Evolutionary conservation across 306 rosid genomes (phyloP).

Genomic region (Pterocarpus macrocarpus): DNA sequence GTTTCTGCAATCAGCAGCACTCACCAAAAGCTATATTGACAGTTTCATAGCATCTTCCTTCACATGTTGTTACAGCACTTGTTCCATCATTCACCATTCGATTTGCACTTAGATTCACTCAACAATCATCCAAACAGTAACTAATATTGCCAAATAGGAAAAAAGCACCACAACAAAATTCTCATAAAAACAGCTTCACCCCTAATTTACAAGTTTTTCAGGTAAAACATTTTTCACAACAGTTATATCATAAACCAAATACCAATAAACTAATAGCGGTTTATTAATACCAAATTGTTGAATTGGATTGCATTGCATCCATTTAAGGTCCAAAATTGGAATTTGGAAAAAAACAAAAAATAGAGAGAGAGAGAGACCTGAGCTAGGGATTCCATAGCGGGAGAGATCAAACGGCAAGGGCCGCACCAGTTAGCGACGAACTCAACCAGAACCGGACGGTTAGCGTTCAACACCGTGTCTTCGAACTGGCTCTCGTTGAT

Average conservation of each 20-base stretch:
- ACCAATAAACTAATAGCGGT: background rate
- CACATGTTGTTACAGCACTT: background rate
- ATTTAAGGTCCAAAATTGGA: background rate
- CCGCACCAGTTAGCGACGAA: conserved; percentile 94
- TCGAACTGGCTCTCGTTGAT: conserved; percentile 72
- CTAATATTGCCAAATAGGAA: background rate
- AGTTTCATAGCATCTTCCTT: too few relatives aligned
- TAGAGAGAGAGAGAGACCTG: conserved; percentile 55
- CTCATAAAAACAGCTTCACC: background rate
- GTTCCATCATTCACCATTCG: conserved; percentile 22
- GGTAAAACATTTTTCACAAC: background rate
- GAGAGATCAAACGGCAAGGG: conserved; percentile 87
- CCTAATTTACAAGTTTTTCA: background rate
- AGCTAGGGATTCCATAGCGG: conserved; percentile 73
- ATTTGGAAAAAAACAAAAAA: background rate
- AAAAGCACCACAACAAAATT: background rate
- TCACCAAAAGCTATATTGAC: background rate
- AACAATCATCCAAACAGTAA: background rate
- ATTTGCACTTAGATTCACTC: background rate
- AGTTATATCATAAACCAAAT: background rate
- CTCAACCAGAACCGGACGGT: conserved; percentile 87
- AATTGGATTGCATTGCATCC: background rate
- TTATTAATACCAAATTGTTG: background rate
- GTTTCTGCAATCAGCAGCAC: conserved; percentile 4
- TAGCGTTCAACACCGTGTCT: conserved; percentile 66